Conservation (phyloP, 441 rosid genomes). For the Aquilaria agallochum region DNA sequence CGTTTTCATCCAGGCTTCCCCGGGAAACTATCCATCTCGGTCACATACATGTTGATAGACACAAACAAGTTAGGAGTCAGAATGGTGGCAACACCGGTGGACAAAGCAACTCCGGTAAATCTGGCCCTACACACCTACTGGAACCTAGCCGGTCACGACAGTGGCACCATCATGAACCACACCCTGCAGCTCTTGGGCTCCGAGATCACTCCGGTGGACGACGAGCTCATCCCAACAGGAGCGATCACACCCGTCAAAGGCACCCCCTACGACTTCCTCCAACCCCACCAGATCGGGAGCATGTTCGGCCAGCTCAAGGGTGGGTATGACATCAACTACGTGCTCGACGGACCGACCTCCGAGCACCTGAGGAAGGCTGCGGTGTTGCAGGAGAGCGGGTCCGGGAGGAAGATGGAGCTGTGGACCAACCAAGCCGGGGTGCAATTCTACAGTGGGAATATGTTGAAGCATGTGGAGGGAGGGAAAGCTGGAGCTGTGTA, state of each 20-base stretch:
- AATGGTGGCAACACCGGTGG: slow-evolving; percentile 54
- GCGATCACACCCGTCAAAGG: slow-evolving; percentile 30
- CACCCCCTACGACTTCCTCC: slow-evolving; percentile 58
- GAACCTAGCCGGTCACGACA: slow-evolving; percentile 66
- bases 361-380: slow-evolving; percentile 47
- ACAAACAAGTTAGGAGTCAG: slow-evolving; percentile 43
- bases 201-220: slow-evolving; percentile 57
- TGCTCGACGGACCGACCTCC: slow-evolving; percentile 24
- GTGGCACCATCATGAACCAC: slow-evolving; percentile 59
- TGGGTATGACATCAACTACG: slow-evolving; percentile 80
- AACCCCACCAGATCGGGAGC: slow-evolving; percentile 40
- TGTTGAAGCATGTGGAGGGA: slow-evolving; percentile 35
- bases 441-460: slow-evolving; percentile 68
- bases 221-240: slow-evolving; percentile 72
- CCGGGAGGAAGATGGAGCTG: slow-evolving; percentile 73
- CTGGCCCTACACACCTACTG: slow-evolving; percentile 74
- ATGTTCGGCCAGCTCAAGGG: slow-evolving; percentile 33
- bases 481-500: slow-evolving; percentile 56
- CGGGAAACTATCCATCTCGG: slow-evolving; percentile 44
- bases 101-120: slow-evolving; percentile 70
- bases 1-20: slow-evolving; percentile 40
- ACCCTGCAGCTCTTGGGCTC: slow-evolving; percentile 47
- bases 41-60: slow-evolving; percentile 55
- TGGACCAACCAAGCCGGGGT: slow-evolving; percentile 70
- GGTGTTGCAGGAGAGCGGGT: slow-evolving; percentile 36